Base-by-base conservation (phyloP, 106 monocot genomes). In the Dioscorea zingiberensis region DNA sequence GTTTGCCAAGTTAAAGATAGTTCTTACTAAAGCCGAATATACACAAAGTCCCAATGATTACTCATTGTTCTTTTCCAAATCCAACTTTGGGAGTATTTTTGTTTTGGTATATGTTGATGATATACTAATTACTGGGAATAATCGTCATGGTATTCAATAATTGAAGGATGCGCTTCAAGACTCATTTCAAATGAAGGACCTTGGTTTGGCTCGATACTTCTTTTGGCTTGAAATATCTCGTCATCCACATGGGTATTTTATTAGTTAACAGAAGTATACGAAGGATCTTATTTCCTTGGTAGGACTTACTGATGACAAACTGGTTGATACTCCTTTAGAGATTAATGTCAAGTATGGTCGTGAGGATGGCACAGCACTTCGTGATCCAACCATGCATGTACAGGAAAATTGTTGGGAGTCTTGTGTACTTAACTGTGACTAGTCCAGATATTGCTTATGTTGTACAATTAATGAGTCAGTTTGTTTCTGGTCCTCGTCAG, bases 31-130 rank as follows among this genome's bases (percentile, higher is more conserved):
- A 9, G 58, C 0, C 15, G 70, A 64, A 58, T 59, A 58, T 70
- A 21, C 16, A 0, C 58, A 77, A 70, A 58, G 24, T 29, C n/a
- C 55, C 2, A 64, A 48, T 59, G 65, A 77, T 25, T 32, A 65
- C 56, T 70, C 76, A 2, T 48, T 60, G 2, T 72, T 64, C 19
- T 47, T 38, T 21, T 59, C 25, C 10, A 17, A 7, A 9, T 28
- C 21, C 23, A 19, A 16, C 7, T 3, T 12, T 32, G 29, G 56
- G 13, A 63, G 10, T 16, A 65, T 60, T 23, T 49, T 69, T 59
- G 4, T 65, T 3, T 13, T 77, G 2, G 3, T 77, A 17, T 82
- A 77, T 62, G 70, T 74, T 23, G 59, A 77, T 62, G 74, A 83
- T 57, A 61, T 83, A 3, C 45, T 77, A 17, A 61, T 82, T 21